These are phyloP conservation scores for Platanus orientalis DNA, from an alignment of 164 flowering plant genomes.

Conservation along the genomic window DNA sequence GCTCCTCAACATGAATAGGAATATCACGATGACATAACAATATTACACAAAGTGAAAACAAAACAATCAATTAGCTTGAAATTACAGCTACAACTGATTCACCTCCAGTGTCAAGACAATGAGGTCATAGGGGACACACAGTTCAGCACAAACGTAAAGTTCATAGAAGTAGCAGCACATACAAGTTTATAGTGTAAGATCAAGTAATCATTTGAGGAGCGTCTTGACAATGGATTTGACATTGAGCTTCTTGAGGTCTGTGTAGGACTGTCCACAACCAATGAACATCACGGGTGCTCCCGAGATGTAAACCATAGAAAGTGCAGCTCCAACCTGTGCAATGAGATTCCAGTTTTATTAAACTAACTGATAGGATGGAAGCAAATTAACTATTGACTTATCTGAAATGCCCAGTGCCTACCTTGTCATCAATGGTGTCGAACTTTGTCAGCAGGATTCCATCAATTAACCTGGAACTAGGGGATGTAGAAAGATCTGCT, in stretches of 20 bases:
- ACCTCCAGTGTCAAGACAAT: constrained; percentile 5
- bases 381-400: background rate
- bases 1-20: no score
- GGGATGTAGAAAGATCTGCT: constrained; percentile 58
- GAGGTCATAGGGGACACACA: constrained; percentile 15
- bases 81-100: no score
- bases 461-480: constrained; percentile 58
- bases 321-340: constrained; percentile 68
- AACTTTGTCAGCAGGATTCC: constrained; percentile 79
- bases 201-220: constrained; percentile 53
- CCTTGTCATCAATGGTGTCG: constrained; percentile 83
- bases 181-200: background rate
- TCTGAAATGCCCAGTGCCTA: constrained; percentile 10
- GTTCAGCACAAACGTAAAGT: background rate
- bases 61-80: no score
- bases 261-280: constrained; percentile 95
- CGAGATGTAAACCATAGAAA: constrained; percentile 80
- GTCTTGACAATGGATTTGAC: constrained; percentile 91
- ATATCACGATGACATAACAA: no score
- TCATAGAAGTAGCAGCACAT: background rate
- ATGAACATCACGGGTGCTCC: constrained; percentile 94
- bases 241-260: constrained; percentile 88
- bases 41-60: background rate
- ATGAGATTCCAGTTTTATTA: background rate
- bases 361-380: background rate